Conservation (phyloP, 352 stramenopile species). For the Thraustochytrium sp. region DNA sequence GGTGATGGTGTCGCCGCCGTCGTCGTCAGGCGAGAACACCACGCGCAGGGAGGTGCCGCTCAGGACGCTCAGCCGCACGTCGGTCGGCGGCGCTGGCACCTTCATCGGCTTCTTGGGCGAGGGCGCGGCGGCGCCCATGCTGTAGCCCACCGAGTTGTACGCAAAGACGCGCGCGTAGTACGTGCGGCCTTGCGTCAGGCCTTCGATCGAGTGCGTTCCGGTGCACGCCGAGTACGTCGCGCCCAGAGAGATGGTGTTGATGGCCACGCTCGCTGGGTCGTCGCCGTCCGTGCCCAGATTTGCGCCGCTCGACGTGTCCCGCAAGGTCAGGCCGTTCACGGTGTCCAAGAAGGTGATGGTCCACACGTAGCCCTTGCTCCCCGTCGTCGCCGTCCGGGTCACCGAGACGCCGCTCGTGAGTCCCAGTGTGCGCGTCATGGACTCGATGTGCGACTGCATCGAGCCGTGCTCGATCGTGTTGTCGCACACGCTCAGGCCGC, state of each 20-base stretch:
- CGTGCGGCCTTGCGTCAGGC: constrained; percentile 69
- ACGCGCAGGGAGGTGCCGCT: constrained; percentile 75
- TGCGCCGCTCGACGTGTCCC: too few species aligned
- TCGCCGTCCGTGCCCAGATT: not conserved
- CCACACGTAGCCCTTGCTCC: constrained; percentile 62
- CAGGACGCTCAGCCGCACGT: constrained; percentile 63
- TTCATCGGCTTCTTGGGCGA: constrained; percentile 70
- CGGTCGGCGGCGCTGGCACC: constrained; percentile 63
- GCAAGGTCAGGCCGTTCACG: constrained; percentile 67
- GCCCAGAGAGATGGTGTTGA: not conserved
- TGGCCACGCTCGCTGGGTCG: not conserved
- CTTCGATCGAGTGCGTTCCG: not conserved
- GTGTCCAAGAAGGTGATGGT: constrained; percentile 76
- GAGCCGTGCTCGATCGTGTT: constrained; percentile 48
- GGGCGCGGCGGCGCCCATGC: constrained; percentile 52
- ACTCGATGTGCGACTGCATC: constrained; percentile 53
- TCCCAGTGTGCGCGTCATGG: constrained; percentile 31
- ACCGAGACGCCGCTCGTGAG: constrained; percentile 51
- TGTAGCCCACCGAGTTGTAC: constrained; percentile 89
- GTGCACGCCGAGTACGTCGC: not conserved
- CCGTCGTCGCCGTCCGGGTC: constrained; percentile 37
- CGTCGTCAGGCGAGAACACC: constrained; percentile 54
- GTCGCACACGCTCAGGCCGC: too few species aligned
- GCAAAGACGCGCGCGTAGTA: constrained; percentile 88
- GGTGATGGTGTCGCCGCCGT: constrained; percentile 77